Evolutionary conservation across 1,284 basidiomycete species (phyloP), one percentile per base, ranked within the genome.

Genomic region (Ganoderma meredithae): DNA sequence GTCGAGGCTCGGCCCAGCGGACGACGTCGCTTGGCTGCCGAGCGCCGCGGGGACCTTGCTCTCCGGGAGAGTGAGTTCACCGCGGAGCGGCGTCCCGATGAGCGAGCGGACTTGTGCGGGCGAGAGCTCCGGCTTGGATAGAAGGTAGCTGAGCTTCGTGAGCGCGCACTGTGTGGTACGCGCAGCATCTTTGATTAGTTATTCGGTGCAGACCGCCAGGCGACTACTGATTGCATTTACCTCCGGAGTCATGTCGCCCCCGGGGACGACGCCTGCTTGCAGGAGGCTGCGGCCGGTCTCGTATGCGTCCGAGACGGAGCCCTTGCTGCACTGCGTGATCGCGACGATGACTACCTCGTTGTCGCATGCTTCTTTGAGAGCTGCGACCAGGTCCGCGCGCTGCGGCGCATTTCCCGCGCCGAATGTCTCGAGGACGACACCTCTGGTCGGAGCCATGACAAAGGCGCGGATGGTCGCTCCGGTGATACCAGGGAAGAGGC

Each of bases 191-290:
- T 36, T 49, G 12, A 39, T 31, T 25, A 56, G 19, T n/a, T 19
- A 33, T 33, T 10, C 10, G 25, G 43, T 8, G 27, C 53, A 40
- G 40, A 47, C 43, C 8, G 33, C 36, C 36, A 9, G 1, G 36
- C 2, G 7, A 36, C 36, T 9, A 39, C 41, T 64, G 56, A 39
- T 39, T 40, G 66, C 27, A 65, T 79, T 72, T 70, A 94, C 95
- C 86, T 98, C 96, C 15, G 95, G 94, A 1, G 96, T 97, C 96
- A 98, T 97, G 78, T 98, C 96, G 33, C 87, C 89, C 10, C 93
- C 94, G 0, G 92, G 85, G 31, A 95, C 86, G 33, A 95, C 89
- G 1, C 95, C 94, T n/a, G 83, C 85, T 64, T 87, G 85, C 19
- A 91, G 82, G 8, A 98, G 82, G 5, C 89, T 88, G 71, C 90